Evolutionary conservation across 2,329 filamentous ascomycete genomes (phyloP).

Genomic region (Fusarium odoratissimum): DNA sequence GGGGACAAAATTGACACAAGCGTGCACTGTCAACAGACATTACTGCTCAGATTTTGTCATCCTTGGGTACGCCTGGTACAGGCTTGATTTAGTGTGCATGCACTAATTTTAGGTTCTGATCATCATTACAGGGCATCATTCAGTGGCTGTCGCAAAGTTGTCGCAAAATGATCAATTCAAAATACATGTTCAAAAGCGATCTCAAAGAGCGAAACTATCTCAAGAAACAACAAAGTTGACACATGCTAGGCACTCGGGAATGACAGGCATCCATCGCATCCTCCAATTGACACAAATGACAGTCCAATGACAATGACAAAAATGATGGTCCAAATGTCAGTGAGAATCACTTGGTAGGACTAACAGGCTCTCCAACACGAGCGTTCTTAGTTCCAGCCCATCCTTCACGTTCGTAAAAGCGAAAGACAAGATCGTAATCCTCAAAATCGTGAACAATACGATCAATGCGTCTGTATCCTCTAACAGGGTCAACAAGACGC

Average conservation of each 20-base stretch:
- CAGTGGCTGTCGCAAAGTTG: background rate
- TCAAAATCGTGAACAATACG: constrained; percentile 97
- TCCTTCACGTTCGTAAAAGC: constrained; percentile 93
- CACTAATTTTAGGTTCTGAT: background rate
- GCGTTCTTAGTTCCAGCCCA: constrained; percentile 69
- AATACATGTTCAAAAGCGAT: background rate
- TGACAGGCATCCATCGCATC: background rate
- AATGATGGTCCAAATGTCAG: background rate
- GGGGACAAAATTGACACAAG: background rate
- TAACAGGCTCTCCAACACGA: constrained; percentile 63
- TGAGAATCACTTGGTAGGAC: constrained; percentile 42
- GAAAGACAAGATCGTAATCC: constrained; percentile 95
- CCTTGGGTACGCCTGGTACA: background rate
- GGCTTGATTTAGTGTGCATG: background rate
- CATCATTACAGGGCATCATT: background rate
- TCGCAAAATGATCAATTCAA: background rate
- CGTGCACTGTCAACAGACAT: background rate
- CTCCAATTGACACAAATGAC: background rate
- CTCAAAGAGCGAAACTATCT: background rate
- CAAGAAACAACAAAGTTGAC: background rate
- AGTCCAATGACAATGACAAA: background rate
- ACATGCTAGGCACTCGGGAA: background rate
- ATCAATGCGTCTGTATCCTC: constrained; percentile 89
- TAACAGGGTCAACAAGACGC: constrained; percentile 78
- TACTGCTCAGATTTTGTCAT: background rate